These are phyloP conservation scores for Dicorynia guianensis DNA, from an alignment of 306 rosid species.

Conservation along the genomic window DNA sequence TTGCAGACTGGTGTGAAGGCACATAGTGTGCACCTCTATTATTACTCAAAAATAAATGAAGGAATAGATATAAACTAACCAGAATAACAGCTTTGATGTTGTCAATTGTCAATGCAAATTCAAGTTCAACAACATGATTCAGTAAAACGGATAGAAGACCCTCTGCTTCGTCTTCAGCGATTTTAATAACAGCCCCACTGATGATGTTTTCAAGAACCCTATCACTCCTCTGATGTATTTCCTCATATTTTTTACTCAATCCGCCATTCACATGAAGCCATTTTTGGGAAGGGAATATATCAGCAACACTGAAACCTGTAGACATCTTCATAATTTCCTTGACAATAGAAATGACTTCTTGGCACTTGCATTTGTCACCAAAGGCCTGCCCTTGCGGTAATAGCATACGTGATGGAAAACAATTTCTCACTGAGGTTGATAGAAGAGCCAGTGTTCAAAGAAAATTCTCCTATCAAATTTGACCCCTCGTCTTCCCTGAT, in stretches of 20 bases:
- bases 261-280: constrained; percentile 38
- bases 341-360: background rate
- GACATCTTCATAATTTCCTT: background rate
- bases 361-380: constrained; percentile 33
- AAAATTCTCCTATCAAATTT: constrained; percentile 12
- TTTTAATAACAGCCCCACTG: background rate
- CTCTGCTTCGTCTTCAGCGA: background rate
- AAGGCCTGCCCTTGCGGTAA: constrained; percentile 31
- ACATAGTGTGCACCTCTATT: no score
- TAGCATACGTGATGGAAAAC: background rate
- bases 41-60: no score
- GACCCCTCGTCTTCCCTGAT: constrained; percentile 35
- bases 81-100: constrained; percentile 38
- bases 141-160: constrained; percentile 35
- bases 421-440: constrained; percentile 25
- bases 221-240: constrained; percentile 16
- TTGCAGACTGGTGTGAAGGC: no score
- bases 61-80: constrained; percentile 8
- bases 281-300: constrained; percentile 41
- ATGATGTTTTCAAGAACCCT: constrained; percentile 38
- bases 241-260: background rate
- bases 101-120: constrained; percentile 25
- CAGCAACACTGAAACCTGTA: constrained; percentile 11
- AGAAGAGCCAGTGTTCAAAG: background rate
- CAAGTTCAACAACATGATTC: constrained; percentile 1